These are phyloP conservation scores for Pythium chondricola DNA, from an alignment of 352 stramenopile species.

Conservation along the genomic window DNA sequence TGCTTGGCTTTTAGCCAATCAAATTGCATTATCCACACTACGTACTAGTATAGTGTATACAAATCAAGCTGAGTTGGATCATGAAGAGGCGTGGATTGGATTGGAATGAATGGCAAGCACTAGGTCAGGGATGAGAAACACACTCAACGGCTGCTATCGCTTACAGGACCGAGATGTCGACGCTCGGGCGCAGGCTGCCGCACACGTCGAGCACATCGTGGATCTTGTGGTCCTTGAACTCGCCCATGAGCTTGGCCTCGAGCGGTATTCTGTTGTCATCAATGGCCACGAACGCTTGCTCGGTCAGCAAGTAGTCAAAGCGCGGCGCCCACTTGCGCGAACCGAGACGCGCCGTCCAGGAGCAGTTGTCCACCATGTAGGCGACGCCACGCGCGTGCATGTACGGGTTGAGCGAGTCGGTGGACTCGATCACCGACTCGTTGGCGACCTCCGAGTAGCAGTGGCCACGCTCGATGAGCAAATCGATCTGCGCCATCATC, in stretches of 20 bases:
- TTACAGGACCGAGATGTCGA: constrained; percentile 92
- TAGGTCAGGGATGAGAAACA: no score
- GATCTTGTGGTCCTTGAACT: constrained; percentile 96
- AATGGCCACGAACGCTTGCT: constrained; percentile 94
- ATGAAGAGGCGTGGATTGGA: no score
- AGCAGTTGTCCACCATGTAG: constrained; percentile 99
- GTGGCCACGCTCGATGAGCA: constrained; percentile 93
- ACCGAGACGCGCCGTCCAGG: constrained; percentile 96
- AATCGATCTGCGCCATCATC: constrained; percentile 98
- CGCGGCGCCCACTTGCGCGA: constrained; percentile 97
- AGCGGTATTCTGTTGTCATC: constrained; percentile 90
- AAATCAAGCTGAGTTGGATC: no score
- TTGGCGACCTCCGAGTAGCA: constrained; percentile 98
- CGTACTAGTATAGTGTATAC: no score
- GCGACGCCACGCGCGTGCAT: constrained; percentile 97
- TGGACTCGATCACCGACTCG: constrained; percentile 98
- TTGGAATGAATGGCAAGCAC: constrained; percentile 2
- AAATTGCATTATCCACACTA: no score
- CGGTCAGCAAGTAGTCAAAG: constrained; percentile 98
- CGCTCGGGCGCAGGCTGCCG: constrained; percentile 92
- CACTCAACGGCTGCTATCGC: no score
- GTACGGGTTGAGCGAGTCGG: constrained; percentile 97
- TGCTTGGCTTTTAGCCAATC: no score
- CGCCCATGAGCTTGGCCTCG: constrained; percentile 85
- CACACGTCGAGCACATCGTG: constrained; percentile 95